Conservation (phyloP, 78 protist genomes). For the Pigoraptor vietnamica region DNA sequence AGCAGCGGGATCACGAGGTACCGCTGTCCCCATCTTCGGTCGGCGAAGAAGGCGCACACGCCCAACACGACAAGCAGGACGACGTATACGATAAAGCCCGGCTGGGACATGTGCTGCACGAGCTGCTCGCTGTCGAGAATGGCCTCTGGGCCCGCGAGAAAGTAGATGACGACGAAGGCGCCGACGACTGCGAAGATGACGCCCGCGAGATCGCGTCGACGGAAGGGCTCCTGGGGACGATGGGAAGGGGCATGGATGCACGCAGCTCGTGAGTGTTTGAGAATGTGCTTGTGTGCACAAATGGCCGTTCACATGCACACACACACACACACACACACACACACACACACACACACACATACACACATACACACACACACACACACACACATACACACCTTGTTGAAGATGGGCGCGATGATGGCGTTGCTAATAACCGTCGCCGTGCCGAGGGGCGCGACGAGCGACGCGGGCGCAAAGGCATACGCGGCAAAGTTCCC, state of each 20-base stretch:
- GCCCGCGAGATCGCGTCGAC: background rate
- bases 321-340: too few species aligned
- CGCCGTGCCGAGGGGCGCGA: constrained; percentile 27
- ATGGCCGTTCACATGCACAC: too few species aligned
- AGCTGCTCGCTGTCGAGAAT: background rate
- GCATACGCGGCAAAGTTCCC: constrained; percentile 39
- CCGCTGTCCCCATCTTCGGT: background rate
- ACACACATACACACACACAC: too few species aligned
- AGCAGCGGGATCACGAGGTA: background rate
- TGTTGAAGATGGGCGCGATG: constrained; percentile 13
- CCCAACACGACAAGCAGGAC: background rate
- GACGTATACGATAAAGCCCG: background rate
- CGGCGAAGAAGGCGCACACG: background rate
- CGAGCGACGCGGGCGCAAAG: constrained; percentile 33
- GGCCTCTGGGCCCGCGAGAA: background rate
- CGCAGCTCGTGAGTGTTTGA: too few species aligned
- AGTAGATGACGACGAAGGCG: background rate
- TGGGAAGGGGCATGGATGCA: too few species aligned
- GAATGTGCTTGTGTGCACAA: too few species aligned
- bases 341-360: too few species aligned
- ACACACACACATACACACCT: too few species aligned
- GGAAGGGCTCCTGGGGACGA: constrained; percentile 13
- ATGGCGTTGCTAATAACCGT: constrained; percentile 15
- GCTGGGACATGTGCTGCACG: background rate
- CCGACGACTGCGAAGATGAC: constrained; percentile 9